Evolutionary conservation across 228 moss, liverwort and hornwort genomes (phyloP).

Genomic region (Sphagnum magellanicum): DNA sequence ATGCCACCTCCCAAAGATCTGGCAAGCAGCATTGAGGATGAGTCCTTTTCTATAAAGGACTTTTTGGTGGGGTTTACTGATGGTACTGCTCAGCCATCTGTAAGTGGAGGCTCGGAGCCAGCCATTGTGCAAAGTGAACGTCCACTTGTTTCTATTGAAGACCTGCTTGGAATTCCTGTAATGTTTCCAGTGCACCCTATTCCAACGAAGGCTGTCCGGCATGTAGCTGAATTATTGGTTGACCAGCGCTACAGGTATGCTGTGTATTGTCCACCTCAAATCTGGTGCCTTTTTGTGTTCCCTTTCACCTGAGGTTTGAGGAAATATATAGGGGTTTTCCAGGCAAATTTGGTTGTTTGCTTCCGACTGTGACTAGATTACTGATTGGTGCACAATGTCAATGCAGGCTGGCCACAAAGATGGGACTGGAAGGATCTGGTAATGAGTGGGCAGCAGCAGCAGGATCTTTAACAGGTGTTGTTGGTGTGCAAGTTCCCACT

Average conservation of each 20-base stretch:
- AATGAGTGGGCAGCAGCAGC: slow-evolving; percentile 85
- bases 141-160: slow-evolving; percentile 25
- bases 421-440: slow-evolving; percentile 64
- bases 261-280: no score
- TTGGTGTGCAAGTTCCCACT: slow-evolving; percentile 38
- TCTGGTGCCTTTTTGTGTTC: no score
- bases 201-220: slow-evolving; percentile 23
- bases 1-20: slow-evolving; percentile 6
- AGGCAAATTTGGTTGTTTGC: no score
- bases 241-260: slow-evolving; percentile 81
- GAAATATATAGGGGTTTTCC: no score
- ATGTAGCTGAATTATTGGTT: slow-evolving; percentile 44
- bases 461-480: slow-evolving; percentile 64
- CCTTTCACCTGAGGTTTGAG: no score
- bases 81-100: neutral
- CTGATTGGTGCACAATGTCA: neutral
- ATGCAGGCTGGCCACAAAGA: slow-evolving; percentile 59
- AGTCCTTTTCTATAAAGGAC: slow-evolving; percentile 33
- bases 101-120: no score
- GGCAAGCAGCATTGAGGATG: slow-evolving; percentile 10
- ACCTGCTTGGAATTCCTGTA: slow-evolving; percentile 33
- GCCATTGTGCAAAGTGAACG: no score
- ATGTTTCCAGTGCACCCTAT: slow-evolving; percentile 3
- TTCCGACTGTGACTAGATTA: no score
- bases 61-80: slow-evolving; percentile 42